Evolutionary conservation across 169 alveolate species (phyloP).

Genomic region (Plasmodium adleri): DNA sequence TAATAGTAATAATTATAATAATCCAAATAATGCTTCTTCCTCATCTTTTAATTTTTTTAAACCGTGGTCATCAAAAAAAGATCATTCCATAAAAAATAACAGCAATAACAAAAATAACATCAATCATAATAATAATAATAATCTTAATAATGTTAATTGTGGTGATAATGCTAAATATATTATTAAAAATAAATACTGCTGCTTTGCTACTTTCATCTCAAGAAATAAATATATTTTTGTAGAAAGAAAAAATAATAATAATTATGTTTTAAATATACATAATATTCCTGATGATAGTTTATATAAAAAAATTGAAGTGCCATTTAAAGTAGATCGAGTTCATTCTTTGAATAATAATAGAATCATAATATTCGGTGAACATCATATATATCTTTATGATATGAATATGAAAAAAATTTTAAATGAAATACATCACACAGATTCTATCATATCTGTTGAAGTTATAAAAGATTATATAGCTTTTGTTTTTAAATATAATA

Average conservation of each 20-base stretch:
- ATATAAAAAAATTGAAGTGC: conserved; percentile 39
- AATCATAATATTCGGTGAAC: conserved; percentile 27
- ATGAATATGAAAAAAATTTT: conserved; percentile 39
- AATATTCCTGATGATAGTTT: conserved; percentile 65
- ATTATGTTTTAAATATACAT: conserved; percentile 49
- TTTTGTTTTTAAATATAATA: conserved; percentile 77
- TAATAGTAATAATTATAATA: not conserved
- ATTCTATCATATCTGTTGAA: conserved; percentile 75
- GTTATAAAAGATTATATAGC: conserved; percentile 78
- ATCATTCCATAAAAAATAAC: not conserved
- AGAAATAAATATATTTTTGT: conserved; percentile 74
- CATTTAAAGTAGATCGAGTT: conserved; percentile 34
- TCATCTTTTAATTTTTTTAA: conserved; percentile 36
- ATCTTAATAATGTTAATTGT: not conserved
- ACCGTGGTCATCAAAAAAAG: conserved; percentile 6
- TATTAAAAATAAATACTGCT: conserved; percentile 50
- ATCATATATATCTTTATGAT: conserved; percentile 63
- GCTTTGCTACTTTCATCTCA: conserved; percentile 26
- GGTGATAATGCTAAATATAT: conserved; percentile 33
- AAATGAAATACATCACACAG: conserved; percentile 76
- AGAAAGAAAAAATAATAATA: conserved; percentile 26
- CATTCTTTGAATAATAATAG: conserved; percentile 59
- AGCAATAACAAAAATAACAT: not conserved
- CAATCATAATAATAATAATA: not conserved
- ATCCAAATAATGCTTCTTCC: not conserved